These are phyloP conservation scores for Psidium friedrichsthalianum DNA, from an alignment of 345 rosid species.

Conservation along the genomic window DNA sequence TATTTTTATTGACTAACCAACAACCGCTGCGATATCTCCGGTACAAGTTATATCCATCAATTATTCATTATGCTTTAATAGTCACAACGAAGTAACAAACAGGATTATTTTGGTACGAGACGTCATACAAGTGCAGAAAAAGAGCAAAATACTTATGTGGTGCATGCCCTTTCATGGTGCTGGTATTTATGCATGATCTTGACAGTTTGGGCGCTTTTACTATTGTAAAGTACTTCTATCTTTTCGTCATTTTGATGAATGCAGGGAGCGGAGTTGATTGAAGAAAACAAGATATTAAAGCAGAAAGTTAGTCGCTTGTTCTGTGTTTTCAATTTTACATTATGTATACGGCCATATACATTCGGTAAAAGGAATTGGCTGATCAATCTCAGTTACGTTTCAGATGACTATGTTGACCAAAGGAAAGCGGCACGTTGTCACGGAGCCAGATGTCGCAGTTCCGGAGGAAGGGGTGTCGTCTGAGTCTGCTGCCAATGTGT, in stretches of 20 bases:
- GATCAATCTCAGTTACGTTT: neutral
- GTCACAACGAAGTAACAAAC: neutral
- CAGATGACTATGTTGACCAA: constrained; percentile 25
- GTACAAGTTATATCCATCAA: neutral
- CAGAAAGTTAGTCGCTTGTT: constrained; percentile 20
- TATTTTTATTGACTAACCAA: neutral
- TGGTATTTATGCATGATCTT: neutral
- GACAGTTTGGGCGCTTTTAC: neutral
- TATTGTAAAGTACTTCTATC: neutral
- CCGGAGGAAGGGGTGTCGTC: constrained; percentile 58
- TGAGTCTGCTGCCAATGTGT: constrained; percentile 40
- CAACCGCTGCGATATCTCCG: neutral
- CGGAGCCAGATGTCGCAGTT: constrained; percentile 13
- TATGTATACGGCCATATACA: neutral
- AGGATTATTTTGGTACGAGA: neutral
- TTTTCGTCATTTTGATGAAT: neutral
- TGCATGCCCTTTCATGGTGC: neutral
- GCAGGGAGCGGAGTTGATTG: constrained; percentile 42
- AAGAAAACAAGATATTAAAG: constrained; percentile 47
- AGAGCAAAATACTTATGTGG: neutral
- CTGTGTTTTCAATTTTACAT: neutral
- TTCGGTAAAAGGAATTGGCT: neutral
- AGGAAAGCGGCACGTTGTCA: constrained; percentile 10
- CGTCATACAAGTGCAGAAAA: neutral
- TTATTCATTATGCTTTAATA: neutral